Evolutionary conservation across 371 early-diverging fungal species (phyloP), one percentile per base, ranked within the genome.

Genomic region (Batrachochytrium dendrobatidis): DNA sequence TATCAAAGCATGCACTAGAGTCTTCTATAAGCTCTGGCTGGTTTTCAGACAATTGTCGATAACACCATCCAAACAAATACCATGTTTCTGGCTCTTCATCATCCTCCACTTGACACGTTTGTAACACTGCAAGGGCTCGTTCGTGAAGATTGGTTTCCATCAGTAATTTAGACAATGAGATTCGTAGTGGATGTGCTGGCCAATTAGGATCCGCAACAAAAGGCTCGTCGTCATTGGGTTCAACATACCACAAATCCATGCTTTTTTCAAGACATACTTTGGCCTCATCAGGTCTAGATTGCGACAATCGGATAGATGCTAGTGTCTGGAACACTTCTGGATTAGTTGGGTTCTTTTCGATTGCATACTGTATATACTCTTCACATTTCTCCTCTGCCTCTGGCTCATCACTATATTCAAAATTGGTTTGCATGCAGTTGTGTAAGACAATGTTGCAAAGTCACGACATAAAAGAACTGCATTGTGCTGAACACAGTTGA

Each of bases 21-120:
- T 88, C 85, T 58, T 80, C 80, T 80, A 81, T 79, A 58, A 76
- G 72, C 12, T 73, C 77, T 31, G 39, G 63, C 57, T 62, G 63
- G 17, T 66, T 63, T 26, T 62, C 69, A 4, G 46, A 53, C 32
- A 87, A 77, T 63, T 86, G 80, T 59, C 85, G 90, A 67, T 94
- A 91, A 26, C 87, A 81, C 90, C 90, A 93, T 24, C 93, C 94
- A 71, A 84, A 92, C 54, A 97, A 76, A 71, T 95, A 97, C 90
- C 92, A 93, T 34, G 86, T 69, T 64, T 97, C 95, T 18, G 91
- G 84, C 25, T 83, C 84, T 67, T 91, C 85, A 68, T 97, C 95
- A 71, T 95, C 85, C 66, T 97, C 94, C 58, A 83, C 80, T 71
- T 89, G 87, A 56, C 89, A 70, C 31, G 83, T 80, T 56, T 89